Percentiles rank a stretch among this genome's conserved stretches.
phyloP scores from a whole-genome alignment of 2,329 filamentous ascomycete species.

The Aspergillus udagawae region DNA sequence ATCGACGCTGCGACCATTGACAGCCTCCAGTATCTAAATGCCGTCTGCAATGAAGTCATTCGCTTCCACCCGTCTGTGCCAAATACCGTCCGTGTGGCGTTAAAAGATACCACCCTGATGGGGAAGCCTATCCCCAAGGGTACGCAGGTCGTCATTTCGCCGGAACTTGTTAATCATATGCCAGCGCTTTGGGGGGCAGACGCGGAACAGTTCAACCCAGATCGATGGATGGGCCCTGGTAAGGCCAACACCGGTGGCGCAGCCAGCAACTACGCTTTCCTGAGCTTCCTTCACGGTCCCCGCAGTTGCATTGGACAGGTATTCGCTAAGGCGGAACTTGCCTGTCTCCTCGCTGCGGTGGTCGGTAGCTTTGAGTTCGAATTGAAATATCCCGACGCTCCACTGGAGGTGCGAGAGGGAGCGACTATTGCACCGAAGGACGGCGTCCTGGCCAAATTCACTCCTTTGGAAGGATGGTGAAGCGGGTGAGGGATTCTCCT shows the following conservation, averaged over 20 bases:
- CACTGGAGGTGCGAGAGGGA: background rate
- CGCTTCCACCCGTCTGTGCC: conserved; percentile 70
- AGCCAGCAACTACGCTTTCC: conserved; percentile 69
- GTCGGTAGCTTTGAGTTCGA: background rate
- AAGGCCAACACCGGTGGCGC: conserved; percentile 64
- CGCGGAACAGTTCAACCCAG: conserved; percentile 71
- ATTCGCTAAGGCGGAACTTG: conserved; percentile 82
- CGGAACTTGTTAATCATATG: conserved; percentile 67
- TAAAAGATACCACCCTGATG: conserved; percentile 61
- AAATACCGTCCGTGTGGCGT: conserved; percentile 63
- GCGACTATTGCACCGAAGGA: background rate
- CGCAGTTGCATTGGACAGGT: conserved; percentile 77
- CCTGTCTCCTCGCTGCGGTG: conserved; percentile 64
- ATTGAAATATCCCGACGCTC: background rate
- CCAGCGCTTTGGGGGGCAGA: conserved; percentile 70
- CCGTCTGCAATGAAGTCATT: conserved; percentile 72
- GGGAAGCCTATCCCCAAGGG: conserved; percentile 64
- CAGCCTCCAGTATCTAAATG: conserved; percentile 52
- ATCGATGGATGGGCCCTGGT: conserved; percentile 61
- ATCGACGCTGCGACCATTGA: background rate
- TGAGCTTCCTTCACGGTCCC: conserved; percentile 84
- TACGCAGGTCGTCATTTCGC: conserved; percentile 63
- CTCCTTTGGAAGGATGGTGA: background rate
- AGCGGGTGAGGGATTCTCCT: background rate
- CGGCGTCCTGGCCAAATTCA: background rate